A percentile compares a stretch with the other conserved stretches of the same genome.
Evolutionary conservation across 1,284 basidiomycete species (phyloP).

Genomic region (Melampsora americana): DNA sequence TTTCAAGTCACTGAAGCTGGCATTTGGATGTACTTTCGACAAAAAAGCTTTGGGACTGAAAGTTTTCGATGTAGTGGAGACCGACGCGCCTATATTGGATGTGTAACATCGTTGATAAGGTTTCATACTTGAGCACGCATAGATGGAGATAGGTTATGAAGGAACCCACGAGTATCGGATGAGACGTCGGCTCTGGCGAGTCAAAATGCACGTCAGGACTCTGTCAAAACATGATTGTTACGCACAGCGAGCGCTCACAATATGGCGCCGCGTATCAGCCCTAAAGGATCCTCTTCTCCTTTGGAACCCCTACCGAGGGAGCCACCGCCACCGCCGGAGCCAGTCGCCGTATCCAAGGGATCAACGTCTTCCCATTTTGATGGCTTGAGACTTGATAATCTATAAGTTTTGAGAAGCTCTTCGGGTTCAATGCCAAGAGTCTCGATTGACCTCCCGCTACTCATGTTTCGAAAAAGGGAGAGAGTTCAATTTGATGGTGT

Average conservation of each 20-base stretch:
- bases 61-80: constrained; percentile 81
- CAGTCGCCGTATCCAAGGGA: constrained; percentile 29
- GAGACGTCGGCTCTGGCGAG: constrained; percentile 31
- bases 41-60: constrained; percentile 95
- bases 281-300: constrained; percentile 12
- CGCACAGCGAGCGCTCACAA: constrained; percentile 37
- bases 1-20: constrained; percentile 85
- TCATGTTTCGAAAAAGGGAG: constrained; percentile 15
- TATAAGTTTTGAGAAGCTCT: constrained; percentile 55
- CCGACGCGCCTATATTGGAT: constrained; percentile 52
- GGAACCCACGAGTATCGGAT: constrained; percentile 27
- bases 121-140: constrained; percentile 3
- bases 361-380: constrained; percentile 51
- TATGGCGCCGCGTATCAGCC: constrained; percentile 26
- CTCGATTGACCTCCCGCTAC: constrained; percentile 45
- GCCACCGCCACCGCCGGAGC: neutral
- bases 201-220: neutral
- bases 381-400: constrained; percentile 54
- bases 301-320: constrained; percentile 1
- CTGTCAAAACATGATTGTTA: constrained; percentile 31
- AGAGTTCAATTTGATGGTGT: too few relatives aligned
- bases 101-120: constrained; percentile 46
- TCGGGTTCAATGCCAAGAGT: constrained; percentile 51
- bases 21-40: constrained; percentile 87
- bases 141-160: neutral